Percentiles rank a stretch among this genome's conserved stretches.
These are phyloP conservation scores for Beauveria rudraprayagi DNA, from an alignment of 2,329 filamentous ascomycete species.

Conservation along the genomic window DNA sequence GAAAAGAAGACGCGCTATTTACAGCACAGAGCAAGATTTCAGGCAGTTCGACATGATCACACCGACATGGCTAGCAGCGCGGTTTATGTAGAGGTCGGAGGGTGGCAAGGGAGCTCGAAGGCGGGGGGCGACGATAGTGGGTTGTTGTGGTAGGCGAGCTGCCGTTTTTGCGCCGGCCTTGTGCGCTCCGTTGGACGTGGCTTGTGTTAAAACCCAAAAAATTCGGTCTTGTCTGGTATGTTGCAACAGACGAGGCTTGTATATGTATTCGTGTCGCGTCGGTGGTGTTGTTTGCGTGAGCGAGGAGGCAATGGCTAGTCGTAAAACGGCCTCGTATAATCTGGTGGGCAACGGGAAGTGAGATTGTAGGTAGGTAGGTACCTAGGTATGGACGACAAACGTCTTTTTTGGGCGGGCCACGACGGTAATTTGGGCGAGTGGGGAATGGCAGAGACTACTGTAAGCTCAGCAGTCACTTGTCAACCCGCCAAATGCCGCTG, in stretches of 20 bases:
- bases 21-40: not conserved
- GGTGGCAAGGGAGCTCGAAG: not conserved
- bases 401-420: not conserved
- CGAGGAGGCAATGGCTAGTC: not conserved
- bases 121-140: not conserved
- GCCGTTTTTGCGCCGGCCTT: not conserved
- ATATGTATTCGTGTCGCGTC: not conserved
- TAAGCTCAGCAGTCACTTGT: not conserved
- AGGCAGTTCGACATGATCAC: not conserved
- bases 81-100: not conserved
- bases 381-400: not conserved
- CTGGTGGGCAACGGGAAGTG: not conserved
- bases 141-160: not conserved
- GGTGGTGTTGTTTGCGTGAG: not conserved
- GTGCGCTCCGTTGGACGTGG: not conserved
- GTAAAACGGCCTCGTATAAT: not conserved
- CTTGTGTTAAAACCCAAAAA: not conserved
- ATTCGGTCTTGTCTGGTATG: no score
- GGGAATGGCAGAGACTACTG: not conserved
- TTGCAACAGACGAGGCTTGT: not conserved
- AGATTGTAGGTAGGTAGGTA: not conserved
- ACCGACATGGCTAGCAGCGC: not conserved
- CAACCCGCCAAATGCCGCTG: not conserved
- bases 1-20: not conserved
- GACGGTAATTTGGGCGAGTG: constrained; percentile 2